A percentile compares a stretch with the other conserved stretches of the same genome.
Conservation (phyloP, 805 yeast species). For the Crinitomyces ghanaensis region DNA sequence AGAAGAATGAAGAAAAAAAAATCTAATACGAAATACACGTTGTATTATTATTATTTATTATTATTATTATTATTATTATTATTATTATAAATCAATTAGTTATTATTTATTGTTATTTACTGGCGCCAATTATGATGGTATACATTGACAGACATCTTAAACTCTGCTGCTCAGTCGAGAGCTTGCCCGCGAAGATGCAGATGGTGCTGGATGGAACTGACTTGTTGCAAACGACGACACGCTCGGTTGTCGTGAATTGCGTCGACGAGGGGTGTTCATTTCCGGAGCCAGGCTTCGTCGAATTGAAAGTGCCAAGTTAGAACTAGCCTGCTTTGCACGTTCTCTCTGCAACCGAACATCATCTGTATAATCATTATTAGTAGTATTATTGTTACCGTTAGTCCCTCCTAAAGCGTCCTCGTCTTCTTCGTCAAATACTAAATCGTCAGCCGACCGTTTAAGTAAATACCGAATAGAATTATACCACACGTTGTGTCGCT, state of each 20-base stretch:
- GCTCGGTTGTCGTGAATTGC: conserved; percentile 11
- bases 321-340: conserved; percentile 7
- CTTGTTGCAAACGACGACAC: conserved; percentile 8
- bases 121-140: too few species aligned
- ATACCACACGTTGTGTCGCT: conserved; percentile 85
- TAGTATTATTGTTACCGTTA: conserved; percentile 11
- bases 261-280: conserved; percentile 12
- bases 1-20: too few species aligned
- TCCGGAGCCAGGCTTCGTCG: conserved; percentile 18
- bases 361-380: conserved; percentile 6
- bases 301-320: conserved; percentile 13
- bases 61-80: too few species aligned
- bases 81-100: too few species aligned
- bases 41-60: too few species aligned
- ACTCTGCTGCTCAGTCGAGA: too few species aligned
- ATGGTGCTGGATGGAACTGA: conserved; percentile 1
- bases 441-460: conserved; percentile 27
- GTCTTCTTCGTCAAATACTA: conserved; percentile 16
- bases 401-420: conserved; percentile 10
- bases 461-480: conserved; percentile 69
- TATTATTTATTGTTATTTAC: too few species aligned
- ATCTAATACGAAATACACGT: too few species aligned
- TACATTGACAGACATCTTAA: too few species aligned
- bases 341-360: conserved; percentile 5
- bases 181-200: too few species aligned